Evolutionary conservation across 148 eudicot species (phyloP), one percentile per base, ranked within the genome.

Genomic region (Camellia lanceoleosa): DNA sequence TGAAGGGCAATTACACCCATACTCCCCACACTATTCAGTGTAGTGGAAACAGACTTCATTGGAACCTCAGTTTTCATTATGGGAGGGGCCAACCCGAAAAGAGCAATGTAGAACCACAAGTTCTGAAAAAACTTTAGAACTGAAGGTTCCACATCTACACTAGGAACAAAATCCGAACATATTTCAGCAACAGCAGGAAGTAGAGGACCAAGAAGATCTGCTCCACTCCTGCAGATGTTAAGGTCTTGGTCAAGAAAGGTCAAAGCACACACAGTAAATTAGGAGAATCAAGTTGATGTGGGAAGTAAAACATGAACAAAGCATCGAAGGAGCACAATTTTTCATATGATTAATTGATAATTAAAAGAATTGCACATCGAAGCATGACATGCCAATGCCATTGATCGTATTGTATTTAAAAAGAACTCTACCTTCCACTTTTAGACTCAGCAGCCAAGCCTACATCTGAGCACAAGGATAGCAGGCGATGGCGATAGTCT

Each of bases 361-460:
- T 72, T 7, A 51, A 72, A 20, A 72, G 60, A 56, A 55, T 56
- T 73, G 61, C 12, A 74, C 46, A 41, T 66, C 5, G 13, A 66
- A 12, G 15, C 47, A 74, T 59, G 78, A 12, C 16, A 58, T 42
- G 67, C 66, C 52, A 60, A 58, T 42, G 67, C 66, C 52, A 60
- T 41, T 5, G 52, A 61, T 5, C 52, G 56, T 60, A 60, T 19
- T n/a, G 5, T 58, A 13, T 5, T 67, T 10, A n/a, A 23, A 23
- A n/a, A 62, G 16, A 69, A 54, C 51, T 71, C 51, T 91, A 97
- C 99, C 97, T 94, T 87, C 98, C 99, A 88, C 89, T 89, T 89
- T 92, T 94, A 47, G 98, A 89, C 87, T 97, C 99, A n/a, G 99
- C 98, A 76, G 98, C 97, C 88, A 94, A 90, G 73, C 99, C 99